Base-by-base conservation (phyloP, 2,329 filamentous ascomycete genomes). In the Fonsecaea pedrosoi region DNA sequence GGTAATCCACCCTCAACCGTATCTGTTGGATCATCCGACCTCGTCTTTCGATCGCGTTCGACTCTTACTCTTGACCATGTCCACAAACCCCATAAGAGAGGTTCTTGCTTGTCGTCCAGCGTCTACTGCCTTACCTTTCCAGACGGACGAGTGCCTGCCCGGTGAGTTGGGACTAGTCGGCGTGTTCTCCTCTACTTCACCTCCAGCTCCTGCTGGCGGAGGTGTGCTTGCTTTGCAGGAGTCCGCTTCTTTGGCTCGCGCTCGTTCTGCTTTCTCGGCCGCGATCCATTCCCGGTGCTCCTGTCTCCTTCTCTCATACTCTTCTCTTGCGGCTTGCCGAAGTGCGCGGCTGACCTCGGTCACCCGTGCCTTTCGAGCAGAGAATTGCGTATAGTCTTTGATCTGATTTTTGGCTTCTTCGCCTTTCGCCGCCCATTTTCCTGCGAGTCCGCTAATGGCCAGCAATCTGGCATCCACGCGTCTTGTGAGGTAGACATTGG, bases 401-500 rank as follows among this genome's bases (percentile, higher is more conserved):
- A 73, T 60, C 13, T 70, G 67, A 45, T 65, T 69, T 34, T 69
- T 71, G 25, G 70, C 72, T 66, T 73, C 71, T 56, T 73, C 72
- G 21, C 71, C 69, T 55, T 65, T 68, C 18, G 72, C 72, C 59
- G 71, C 73, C 65, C 70, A 70, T 57, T 69, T 71, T 40, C 72
- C 72, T 18, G 71, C 71, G 38, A 70, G 61, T 4, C 72, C 71
- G 50, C 72, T 73, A 45, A 74, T 69, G 10, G 71, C 68, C 55
- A 74, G 60, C 54, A 74, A 60, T 69, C 75, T 79, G 2, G 75
- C 78, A 64, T 85, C 83, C 4, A 86, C 82, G 21, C 84, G 78
- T 35, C 84, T 78, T 0, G 80, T 86, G 30, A 85, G 75, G 72
- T 89, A 90, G 15, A 91, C 82, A 18, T 83, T 88, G 0, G 88